Conservation (phyloP, 805 yeast species). For the Torulaspora microellipsoides region DNA sequence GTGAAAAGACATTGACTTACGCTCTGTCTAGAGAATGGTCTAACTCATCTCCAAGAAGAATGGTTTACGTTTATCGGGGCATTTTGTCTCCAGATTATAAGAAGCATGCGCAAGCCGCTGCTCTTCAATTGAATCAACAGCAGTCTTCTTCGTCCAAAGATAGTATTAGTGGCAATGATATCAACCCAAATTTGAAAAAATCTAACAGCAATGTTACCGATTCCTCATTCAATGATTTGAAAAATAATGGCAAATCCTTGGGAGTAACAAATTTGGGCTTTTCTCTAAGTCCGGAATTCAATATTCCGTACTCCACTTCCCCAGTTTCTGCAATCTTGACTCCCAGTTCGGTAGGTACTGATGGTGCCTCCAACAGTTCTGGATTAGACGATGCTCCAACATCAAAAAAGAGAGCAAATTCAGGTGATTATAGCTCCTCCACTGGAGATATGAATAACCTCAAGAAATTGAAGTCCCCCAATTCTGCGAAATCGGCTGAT, state of each 20-base stretch:
- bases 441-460: background rate
- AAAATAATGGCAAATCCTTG: slow-evolving; percentile 1
- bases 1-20: slow-evolving; percentile 66
- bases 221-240: background rate
- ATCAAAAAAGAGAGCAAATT: slow-evolving; percentile 6
- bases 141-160: slow-evolving; percentile 12
- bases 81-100: slow-evolving; percentile 70
- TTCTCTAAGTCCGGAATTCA: slow-evolving; percentile 29
- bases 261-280: slow-evolving; percentile 14
- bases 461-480: slow-evolving; percentile 2
- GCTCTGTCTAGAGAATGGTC: slow-evolving; percentile 88
- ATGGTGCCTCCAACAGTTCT: background rate
- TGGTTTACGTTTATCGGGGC: slow-evolving; percentile 85
- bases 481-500: background rate
- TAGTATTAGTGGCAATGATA: slow-evolving; percentile 21
- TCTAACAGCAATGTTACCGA: slow-evolving; percentile 1
- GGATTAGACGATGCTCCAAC: slow-evolving; percentile 1
- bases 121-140: slow-evolving; percentile 26
- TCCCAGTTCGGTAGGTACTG: slow-evolving; percentile 10
- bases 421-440: background rate
- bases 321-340: slow-evolving; percentile 66
- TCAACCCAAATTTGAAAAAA: slow-evolving; percentile 1
- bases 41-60: slow-evolving; percentile 81
- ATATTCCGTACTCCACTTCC: slow-evolving; percentile 68
- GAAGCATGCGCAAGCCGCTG: slow-evolving; percentile 61